Evolutionary conservation across 1,284 basidiomycete species (phyloP).

Genomic region (Papiliotrema flavescens): DNA sequence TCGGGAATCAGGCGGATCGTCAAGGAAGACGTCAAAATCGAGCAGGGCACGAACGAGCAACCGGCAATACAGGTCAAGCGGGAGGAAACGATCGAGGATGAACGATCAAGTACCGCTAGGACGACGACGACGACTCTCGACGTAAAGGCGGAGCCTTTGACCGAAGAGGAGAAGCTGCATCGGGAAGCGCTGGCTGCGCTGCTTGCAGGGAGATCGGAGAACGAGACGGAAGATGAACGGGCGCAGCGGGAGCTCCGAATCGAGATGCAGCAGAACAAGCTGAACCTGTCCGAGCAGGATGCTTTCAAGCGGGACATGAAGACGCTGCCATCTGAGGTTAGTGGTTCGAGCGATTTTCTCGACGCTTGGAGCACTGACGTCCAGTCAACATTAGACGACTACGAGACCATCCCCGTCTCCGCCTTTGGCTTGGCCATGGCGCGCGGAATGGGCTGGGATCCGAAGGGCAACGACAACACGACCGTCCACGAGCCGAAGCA

Average conservation of each 20-base stretch:
- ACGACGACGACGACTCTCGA: background rate
- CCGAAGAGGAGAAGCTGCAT: constrained; percentile 43
- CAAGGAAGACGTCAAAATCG: constrained; percentile 17
- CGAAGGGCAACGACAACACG: constrained; percentile 62
- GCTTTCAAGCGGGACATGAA: constrained; percentile 75
- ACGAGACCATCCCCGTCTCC: constrained; percentile 82
- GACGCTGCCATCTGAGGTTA: constrained; percentile 63
- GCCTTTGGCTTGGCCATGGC: constrained; percentile 91
- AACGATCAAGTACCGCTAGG: too few relatives aligned
- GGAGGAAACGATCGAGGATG: background rate
- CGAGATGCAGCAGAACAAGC: constrained; percentile 54
- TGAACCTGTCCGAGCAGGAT: constrained; percentile 59
- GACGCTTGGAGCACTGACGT: background rate
- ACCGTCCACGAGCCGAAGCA: constrained; percentile 73
- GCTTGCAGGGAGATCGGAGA: constrained; percentile 39
- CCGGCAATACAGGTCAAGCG: background rate
- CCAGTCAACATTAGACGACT: constrained; percentile 73
- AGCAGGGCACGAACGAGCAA: constrained; percentile 5
- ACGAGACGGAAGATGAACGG: constrained; percentile 41
- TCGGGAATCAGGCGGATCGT: constrained; percentile 60
- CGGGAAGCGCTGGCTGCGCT: constrained; percentile 37
- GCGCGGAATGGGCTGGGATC: constrained; percentile 89
- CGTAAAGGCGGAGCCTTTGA: constrained; percentile 26
- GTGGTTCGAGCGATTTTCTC: constrained; percentile 5
- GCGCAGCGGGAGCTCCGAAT: constrained; percentile 52